Conservation (phyloP, 1,284 basidiomycete genomes). For the Apiotrichum gracile region DNA sequence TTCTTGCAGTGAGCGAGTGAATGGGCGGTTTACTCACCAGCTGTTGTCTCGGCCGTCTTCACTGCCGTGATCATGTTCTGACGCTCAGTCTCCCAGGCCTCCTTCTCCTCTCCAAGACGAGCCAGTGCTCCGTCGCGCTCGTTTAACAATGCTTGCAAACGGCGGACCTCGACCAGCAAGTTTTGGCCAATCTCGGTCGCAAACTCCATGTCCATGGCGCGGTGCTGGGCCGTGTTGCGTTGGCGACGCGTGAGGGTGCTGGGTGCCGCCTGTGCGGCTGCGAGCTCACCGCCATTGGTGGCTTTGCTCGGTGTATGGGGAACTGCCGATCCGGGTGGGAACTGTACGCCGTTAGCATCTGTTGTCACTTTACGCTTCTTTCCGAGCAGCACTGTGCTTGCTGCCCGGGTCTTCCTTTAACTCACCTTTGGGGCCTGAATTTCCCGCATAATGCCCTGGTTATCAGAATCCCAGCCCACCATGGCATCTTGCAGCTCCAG, state of each 20-base stretch:
- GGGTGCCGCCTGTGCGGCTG: slow-evolving; percentile 3
- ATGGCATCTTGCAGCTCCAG: slow-evolving; percentile 71
- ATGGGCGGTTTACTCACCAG: slow-evolving; percentile 54
- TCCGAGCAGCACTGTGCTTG: no score
- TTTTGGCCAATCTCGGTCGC: slow-evolving; percentile 93
- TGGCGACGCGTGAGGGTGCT: slow-evolving; percentile 43
- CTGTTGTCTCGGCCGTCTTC: slow-evolving; percentile 66
- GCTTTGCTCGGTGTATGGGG: background rate
- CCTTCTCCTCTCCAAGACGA: slow-evolving; percentile 80
- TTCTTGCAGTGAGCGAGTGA: slow-evolving; percentile 31
- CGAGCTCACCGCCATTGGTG: background rate
- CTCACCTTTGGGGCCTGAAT: slow-evolving; percentile 62
- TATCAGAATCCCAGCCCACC: slow-evolving; percentile 73
- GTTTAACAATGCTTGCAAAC: slow-evolving; percentile 75
- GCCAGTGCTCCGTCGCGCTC: slow-evolving; percentile 84
- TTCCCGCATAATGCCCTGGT: slow-evolving; percentile 65
- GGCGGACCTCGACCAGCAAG: slow-evolving; percentile 76
- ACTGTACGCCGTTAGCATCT: background rate
- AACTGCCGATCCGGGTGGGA: slow-evolving; percentile 3
- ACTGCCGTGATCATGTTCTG: slow-evolving; percentile 66
- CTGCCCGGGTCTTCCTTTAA: no score
- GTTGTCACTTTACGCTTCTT: background rate
- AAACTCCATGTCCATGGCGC: slow-evolving; percentile 61
- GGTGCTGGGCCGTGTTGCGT: slow-evolving; percentile 46
- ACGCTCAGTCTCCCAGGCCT: slow-evolving; percentile 62